Percentiles rank a stretch among this genome's conserved stretches.
Evolutionary conservation across 2,329 filamentous ascomycete species (phyloP).

Genomic region (Trichothecium roseum): DNA sequence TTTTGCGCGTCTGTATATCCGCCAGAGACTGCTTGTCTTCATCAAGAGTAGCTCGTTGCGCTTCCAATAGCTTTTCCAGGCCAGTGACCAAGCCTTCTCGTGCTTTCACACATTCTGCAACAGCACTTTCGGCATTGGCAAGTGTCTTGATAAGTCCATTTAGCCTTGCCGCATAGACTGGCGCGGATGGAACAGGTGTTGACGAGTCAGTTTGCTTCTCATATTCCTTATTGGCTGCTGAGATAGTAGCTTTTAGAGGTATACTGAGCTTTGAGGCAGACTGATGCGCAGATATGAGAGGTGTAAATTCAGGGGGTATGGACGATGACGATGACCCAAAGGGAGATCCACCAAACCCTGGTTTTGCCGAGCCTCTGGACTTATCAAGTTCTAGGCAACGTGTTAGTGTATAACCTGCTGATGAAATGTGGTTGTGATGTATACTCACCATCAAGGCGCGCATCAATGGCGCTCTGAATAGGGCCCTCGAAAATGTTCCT

Average conservation of each 20-base stretch:
- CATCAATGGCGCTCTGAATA: conserved; percentile 73
- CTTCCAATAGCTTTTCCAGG: conserved; percentile 71
- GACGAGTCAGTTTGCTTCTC: conserved; percentile 69
- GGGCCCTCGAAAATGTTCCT: conserved; percentile 72
- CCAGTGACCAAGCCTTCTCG: conserved; percentile 67
- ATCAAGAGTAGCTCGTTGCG: conserved; percentile 65
- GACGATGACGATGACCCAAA: conserved; percentile 50
- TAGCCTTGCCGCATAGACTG: conserved; percentile 83
- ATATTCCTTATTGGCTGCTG: conserved; percentile 70
- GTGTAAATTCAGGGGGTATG: conserved; percentile 66
- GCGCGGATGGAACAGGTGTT: conserved; percentile 62
- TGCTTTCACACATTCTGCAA: conserved; percentile 82
- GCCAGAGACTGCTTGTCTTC: conserved; percentile 27
- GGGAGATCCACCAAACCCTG: conserved; percentile 44
- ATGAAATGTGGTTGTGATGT: background rate
- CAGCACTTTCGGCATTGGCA: conserved; percentile 77
- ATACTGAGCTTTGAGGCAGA: conserved; percentile 63
- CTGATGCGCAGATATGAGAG: conserved; percentile 65
- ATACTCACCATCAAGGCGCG: conserved; percentile 63
- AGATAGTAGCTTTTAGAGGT: conserved; percentile 54
- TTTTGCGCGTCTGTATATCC: conserved; percentile 55
- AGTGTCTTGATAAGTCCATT: conserved; percentile 84
- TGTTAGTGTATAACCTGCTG: conserved; percentile 9
- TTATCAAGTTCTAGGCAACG: conserved; percentile 51
- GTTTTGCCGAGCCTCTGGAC: conserved; percentile 39